phyloP scores from a whole-genome alignment of 2,329 filamentous ascomycete species.

The Sarocladium oryzae region DNA sequence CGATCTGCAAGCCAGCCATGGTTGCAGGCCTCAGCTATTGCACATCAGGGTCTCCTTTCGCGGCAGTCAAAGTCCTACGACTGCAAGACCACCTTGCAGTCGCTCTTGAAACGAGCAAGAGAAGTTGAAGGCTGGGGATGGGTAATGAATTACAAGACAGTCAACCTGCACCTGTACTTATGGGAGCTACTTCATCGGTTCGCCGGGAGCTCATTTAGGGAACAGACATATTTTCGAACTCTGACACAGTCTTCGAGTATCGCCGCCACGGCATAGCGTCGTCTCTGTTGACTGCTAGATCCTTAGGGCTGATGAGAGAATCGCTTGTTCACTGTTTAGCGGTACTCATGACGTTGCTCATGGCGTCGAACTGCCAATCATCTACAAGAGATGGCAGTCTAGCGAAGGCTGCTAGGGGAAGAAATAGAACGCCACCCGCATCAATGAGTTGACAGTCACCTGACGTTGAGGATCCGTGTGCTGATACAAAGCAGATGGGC shows the following conservation, averaged over 20 bases:
- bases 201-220: too few relatives aligned
- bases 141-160: neutral
- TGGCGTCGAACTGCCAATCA: neutral
- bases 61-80: neutral
- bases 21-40: neutral
- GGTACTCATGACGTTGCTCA: neutral
- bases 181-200: neutral
- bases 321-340: too few relatives aligned
- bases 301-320: too few relatives aligned
- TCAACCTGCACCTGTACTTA: neutral
- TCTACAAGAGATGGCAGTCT: too few relatives aligned
- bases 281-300: too few relatives aligned
- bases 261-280: too few relatives aligned
- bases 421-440: neutral
- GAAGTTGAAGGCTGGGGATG: neutral
- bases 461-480: neutral
- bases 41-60: neutral
- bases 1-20: slow-evolving; percentile 15
- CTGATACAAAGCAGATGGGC: too few relatives aligned
- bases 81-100: neutral
- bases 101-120: neutral
- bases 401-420: neutral
- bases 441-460: neutral
- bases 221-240: too few relatives aligned
- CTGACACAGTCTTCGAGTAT: too few relatives aligned